Evolutionary conservation across 305 asterid species (phyloP).

Genomic region (Salvia sclarea): DNA sequence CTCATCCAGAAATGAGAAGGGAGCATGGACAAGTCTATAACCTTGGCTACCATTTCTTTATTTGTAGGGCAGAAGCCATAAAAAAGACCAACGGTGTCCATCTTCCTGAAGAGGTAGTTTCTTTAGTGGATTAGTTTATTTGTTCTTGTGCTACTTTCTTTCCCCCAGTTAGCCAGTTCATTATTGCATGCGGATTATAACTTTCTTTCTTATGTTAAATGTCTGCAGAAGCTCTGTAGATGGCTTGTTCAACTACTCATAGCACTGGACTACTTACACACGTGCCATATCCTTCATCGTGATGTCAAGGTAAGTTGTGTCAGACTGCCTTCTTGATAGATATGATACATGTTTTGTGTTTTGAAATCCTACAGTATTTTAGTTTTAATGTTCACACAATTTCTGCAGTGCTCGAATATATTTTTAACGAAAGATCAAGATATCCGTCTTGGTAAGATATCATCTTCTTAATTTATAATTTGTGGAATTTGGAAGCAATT

Average conservation of each 20-base stretch:
- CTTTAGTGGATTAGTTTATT: conserved; percentile 2
- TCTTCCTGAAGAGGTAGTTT: conserved; percentile 82
- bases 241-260: conserved; percentile 94
- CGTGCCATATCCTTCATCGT: conserved; percentile 82
- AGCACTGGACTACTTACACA: conserved; percentile 93
- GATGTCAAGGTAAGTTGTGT: conserved; percentile 75
- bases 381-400: conserved; percentile 15
- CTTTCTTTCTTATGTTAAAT: conserved; percentile 9
- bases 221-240: conserved; percentile 70
- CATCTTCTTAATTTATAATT: conserved; percentile 21
- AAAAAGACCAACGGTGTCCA: conserved; percentile 69
- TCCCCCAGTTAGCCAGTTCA: conserved; percentile 6
- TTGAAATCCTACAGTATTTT: background rate
- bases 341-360: background rate
- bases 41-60: conserved; percentile 30
- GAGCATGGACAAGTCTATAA: conserved; percentile 23
- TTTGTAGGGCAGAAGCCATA: conserved; percentile 81
- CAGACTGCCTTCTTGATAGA: conserved; percentile 25
- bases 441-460: conserved; percentile 79
- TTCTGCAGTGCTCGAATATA: conserved; percentile 91
- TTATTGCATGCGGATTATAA: background rate
- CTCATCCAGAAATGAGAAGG: conserved; percentile 2
- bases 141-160: conserved; percentile 10
- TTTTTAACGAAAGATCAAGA: conserved; percentile 88
- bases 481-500: conserved; percentile 27